A percentile compares a stretch with the other conserved stretches of the same genome.
Evolutionary conservation across 768 basidiomycete species (phyloP).

Genomic region (Piloderma croceum): DNA sequence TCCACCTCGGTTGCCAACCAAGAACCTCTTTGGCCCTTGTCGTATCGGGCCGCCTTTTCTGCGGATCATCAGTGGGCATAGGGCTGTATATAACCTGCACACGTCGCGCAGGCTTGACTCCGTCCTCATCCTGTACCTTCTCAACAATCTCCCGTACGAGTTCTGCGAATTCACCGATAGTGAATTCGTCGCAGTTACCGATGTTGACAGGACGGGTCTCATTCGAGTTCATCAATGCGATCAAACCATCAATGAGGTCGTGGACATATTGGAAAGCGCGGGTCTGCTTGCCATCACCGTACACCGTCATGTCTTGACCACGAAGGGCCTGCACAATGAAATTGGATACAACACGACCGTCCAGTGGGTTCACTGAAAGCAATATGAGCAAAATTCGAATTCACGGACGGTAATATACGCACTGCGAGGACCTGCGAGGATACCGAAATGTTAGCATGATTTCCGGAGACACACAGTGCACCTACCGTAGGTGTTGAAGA

Average conservation of each 20-base stretch:
- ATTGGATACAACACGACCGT: slow-evolving; percentile 98
- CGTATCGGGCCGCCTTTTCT: slow-evolving; percentile 90
- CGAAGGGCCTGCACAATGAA: slow-evolving; percentile 97
- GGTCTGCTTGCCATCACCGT: slow-evolving; percentile 89
- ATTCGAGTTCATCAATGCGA: slow-evolving; percentile 90
- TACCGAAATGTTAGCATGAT: not conserved
- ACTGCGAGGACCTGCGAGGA: slow-evolving; percentile 61
- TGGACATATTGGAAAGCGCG: slow-evolving; percentile 98
- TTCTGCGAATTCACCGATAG: slow-evolving; percentile 90
- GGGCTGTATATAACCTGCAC: slow-evolving; percentile 72
- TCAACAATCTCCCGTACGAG: slow-evolving; percentile 89
- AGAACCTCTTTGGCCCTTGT: slow-evolving; percentile 80
- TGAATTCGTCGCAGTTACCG: slow-evolving; percentile 93
- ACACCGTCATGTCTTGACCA: slow-evolving; percentile 95
- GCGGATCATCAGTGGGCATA: slow-evolving; percentile 90
- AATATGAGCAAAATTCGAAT: slow-evolving; percentile 18
- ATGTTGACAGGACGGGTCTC: slow-evolving; percentile 96
- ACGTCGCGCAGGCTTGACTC: slow-evolving; percentile 41
- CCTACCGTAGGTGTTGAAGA: slow-evolving; percentile 92
- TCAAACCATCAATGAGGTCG: slow-evolving; percentile 91
- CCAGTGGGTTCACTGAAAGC: slow-evolving; percentile 89
- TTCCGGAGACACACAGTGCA: not conserved
- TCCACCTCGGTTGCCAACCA: slow-evolving; percentile 91
- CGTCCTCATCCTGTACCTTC: slow-evolving; percentile 86
- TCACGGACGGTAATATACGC: slow-evolving; percentile 23